phyloP scores from a whole-genome alignment of 179 eudicot species.

The Carnegiea gigantea region DNA sequence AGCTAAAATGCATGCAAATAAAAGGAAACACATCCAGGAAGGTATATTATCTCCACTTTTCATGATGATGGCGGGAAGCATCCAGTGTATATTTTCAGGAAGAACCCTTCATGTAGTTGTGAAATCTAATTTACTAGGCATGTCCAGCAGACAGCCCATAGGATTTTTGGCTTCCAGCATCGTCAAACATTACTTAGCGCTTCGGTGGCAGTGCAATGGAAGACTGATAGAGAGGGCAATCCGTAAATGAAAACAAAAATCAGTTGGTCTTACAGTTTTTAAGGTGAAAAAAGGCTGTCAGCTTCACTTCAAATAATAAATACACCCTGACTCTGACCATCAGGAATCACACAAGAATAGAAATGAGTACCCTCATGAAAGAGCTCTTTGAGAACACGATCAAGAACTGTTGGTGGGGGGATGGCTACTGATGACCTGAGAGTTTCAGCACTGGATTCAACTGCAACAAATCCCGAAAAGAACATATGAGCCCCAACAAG shows the following conservation, averaged over 20 bases:
- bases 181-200: neutral
- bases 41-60: neutral
- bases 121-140: neutral
- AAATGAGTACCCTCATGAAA: constrained; percentile 67
- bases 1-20: neutral
- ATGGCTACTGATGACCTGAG: constrained; percentile 70
- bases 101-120: neutral
- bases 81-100: neutral
- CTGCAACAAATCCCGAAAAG: constrained; percentile 35
- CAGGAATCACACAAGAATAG: constrained; percentile 1
- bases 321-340: neutral
- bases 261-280: neutral
- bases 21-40: neutral
- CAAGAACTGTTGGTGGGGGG: constrained; percentile 99
- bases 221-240: neutral
- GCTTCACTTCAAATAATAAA: neutral
- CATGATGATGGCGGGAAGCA: neutral
- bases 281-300: neutral
- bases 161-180: neutral
- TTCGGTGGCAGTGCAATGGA: neutral
- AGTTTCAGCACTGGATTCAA: constrained; percentile 69
- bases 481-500: constrained; percentile 1
- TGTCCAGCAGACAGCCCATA: neutral
- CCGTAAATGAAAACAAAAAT: neutral
- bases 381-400: constrained; percentile 88